Evolutionary conservation across 139 green algal genomes (phyloP), one percentile per base, ranked within the genome.

Genomic region (Picochlorum sp.): DNA sequence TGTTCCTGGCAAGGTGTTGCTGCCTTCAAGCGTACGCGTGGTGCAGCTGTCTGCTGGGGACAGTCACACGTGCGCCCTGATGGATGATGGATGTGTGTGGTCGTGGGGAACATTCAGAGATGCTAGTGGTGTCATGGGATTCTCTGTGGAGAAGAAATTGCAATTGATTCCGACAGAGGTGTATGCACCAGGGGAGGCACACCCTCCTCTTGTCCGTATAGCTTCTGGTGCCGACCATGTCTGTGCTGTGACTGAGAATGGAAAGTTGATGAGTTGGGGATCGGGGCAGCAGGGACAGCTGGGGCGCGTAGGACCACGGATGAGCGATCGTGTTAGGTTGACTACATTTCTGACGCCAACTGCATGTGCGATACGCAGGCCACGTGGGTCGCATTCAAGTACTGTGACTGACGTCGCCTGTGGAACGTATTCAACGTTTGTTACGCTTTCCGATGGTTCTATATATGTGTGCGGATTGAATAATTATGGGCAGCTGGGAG

Each of bases 51-150:
- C 79, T 7, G 68, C 66, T 61, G 89, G 90, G 0, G 88, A 96
- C 65, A 88, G 81, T 65, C 87, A 95, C 73, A 90, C 88, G 1
- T 70, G 85, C 37, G 85, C 80, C 1, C 66, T 97, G 24, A 80
- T 78, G 6, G 63, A 75, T 9, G 49, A 79, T 18, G 90, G 90
- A 6, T 61, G 56, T 2, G 69, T 96, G 34, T 95, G 77, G n/a
- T 90, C 76, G 6, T 97, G 88, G 78, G 90, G 90, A 52, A 83
- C 76, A 54, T 96, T 90, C 77, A 85, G 90, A 45, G 83, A 89
- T 61, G 26, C 69, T 28, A 82, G 74, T 24, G 84, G 84, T 14
- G 72, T 90, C 4, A 83, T 80, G 49, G 84, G 85, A 56, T 96
- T 96, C 57, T 45, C 61, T 2, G 49, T 59, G 1, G 15, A 37